Evolutionary conservation across 306 rosid genomes (phyloP).

Genomic region (Vigna angularis): DNA sequence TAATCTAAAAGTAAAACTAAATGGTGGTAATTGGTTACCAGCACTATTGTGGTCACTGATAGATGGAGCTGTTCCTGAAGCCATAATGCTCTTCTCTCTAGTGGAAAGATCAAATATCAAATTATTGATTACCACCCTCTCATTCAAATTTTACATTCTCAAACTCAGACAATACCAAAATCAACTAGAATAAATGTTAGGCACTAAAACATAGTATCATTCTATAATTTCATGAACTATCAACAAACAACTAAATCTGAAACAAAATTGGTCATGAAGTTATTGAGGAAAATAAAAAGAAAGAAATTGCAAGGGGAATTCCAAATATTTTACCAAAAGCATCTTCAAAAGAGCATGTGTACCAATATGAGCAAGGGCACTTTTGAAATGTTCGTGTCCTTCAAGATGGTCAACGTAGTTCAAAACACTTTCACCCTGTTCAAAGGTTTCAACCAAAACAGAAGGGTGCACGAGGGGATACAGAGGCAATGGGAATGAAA

Average conservation of each 20-base stretch:
- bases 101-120: neutral
- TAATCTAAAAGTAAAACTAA: neutral
- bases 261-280: neutral
- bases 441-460: constrained; percentile 81
- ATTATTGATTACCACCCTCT: neutral
- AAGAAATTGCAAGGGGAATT: constrained; percentile 18
- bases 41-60: neutral
- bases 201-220: constrained; percentile 18
- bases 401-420: constrained; percentile 70
- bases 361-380: constrained; percentile 82
- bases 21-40: neutral
- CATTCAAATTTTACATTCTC: neutral
- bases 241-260: constrained; percentile 31
- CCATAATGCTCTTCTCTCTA: constrained; percentile 17
- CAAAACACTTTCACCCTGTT: constrained; percentile 74
- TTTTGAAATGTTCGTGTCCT: constrained; percentile 69
- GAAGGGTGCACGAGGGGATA: constrained; percentile 87
- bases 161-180: neutral
- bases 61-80: constrained; percentile 19
- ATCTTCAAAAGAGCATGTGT: constrained; percentile 76
- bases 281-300: constrained; percentile 10
- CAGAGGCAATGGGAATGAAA: constrained; percentile 80
- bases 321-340: constrained; percentile 68
- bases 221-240: constrained; percentile 16
- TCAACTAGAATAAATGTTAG: neutral